Evolutionary conservation across 2,329 filamentous ascomycete genomes (phyloP).

Genomic region (Amylocarpus encephaloides): DNA sequence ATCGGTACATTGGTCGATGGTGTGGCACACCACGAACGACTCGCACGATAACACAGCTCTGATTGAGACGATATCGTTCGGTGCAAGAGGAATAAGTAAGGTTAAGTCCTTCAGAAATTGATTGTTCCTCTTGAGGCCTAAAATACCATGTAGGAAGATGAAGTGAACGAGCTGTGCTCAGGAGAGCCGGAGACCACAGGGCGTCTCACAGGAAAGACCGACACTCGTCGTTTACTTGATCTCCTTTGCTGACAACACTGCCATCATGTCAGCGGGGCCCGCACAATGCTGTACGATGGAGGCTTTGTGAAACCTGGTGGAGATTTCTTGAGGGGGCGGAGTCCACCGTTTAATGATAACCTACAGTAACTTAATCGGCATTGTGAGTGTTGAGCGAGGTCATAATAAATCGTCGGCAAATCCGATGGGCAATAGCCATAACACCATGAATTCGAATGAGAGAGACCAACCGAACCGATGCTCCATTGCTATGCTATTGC

Average conservation of each 20-base stretch:
- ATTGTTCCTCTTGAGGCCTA: neutral
- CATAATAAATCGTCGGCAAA: too few relatives aligned
- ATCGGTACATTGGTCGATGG: neutral
- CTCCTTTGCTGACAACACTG: neutral
- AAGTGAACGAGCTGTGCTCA: neutral
- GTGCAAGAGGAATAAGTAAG: neutral
- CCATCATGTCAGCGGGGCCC: neutral
- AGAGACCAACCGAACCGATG: neutral
- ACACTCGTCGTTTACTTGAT: neutral
- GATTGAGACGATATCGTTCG: neutral
- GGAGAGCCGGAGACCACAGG: neutral
- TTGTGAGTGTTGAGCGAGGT: neutral
- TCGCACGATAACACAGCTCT: neutral
- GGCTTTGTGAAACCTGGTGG: neutral
- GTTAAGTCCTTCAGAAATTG: neutral
- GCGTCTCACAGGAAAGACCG: neutral
- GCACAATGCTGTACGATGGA: neutral
- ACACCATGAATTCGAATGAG: neutral
- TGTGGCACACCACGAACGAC: neutral
- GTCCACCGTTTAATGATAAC: neutral
- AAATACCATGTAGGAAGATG: neutral
- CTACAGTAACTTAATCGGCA: neutral
- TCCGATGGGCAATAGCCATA: too few relatives aligned
- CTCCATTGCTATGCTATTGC: slow-evolving; percentile 3
- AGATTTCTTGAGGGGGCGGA: neutral